Evolutionary conservation across 805 yeast species (phyloP), one percentile per base, ranked within the genome.

Genomic region (Starmerella vaccinii): DNA sequence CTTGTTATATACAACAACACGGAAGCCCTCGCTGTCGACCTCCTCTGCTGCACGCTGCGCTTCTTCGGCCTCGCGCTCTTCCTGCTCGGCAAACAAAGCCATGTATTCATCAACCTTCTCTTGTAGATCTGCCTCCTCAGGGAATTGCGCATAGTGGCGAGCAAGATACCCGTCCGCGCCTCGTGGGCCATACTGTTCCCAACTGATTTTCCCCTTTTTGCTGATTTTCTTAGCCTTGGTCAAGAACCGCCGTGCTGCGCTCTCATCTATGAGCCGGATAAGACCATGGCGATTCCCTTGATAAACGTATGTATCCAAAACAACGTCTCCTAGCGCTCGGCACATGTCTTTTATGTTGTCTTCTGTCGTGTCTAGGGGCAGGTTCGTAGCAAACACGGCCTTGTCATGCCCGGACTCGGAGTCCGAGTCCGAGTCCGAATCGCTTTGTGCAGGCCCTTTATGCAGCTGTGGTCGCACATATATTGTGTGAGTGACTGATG

Each of bases 21-120:
- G 87, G 68, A 89, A 89, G 2, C 97, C 97, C 65, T 89, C 97
- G 57, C 84, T 96, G 65, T 89, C 97, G 3, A 88, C 92, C 29
- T 77, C 60, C 41, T 76, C 73, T 24, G 71, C 71, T 12, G 60
- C 57, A 16, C 45, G 39, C 26, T 49, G 54, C 18, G 58, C 62
- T 34, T 63, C 63, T 19, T 32, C 52, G 24, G 52, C 56, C 22
- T 54, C 55, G 24, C 46, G 77, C 54, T 73, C 74, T 64, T 90
- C 97, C 24, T 80, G 76, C 49, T 72, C 68, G 59, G 82, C 84
- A 66, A 88, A 90, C 10, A 77, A 76, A 26, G 67, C 68, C 72
- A 90, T 74, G 21, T 82, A 76, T 34, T 71, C 70, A 38, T 84
- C 73, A 1, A 87, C 85, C 34, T 74, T 70, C 7, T 66, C 64